phyloP scores from a whole-genome alignment of 768 basidiomycete species.

The Trametes coccinea region DNA sequence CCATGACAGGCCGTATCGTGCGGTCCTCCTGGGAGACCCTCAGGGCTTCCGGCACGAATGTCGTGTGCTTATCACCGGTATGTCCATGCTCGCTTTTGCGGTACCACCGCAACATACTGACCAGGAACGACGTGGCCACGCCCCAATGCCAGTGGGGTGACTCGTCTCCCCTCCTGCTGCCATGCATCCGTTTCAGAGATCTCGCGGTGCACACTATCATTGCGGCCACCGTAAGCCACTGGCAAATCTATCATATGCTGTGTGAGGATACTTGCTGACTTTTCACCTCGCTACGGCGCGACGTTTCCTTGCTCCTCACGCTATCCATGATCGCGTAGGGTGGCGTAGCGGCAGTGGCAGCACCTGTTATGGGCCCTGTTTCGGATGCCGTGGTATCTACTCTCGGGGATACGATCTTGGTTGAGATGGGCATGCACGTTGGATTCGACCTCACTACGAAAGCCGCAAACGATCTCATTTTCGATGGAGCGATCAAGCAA shows the following conservation, averaged over 20 bases:
- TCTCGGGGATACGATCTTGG: slow-evolving; percentile 58
- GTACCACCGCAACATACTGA: slow-evolving; percentile 2
- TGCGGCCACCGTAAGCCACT: slow-evolving; percentile 52
- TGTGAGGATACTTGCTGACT: neutral
- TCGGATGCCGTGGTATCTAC: slow-evolving; percentile 51
- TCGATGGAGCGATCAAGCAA: slow-evolving; percentile 48
- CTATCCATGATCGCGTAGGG: slow-evolving; percentile 30
- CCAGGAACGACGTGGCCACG: neutral
- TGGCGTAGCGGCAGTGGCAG: slow-evolving; percentile 45
- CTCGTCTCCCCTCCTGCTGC: slow-evolving; percentile 60
- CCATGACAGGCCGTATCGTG: slow-evolving; percentile 62
- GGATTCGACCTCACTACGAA: slow-evolving; percentile 54
- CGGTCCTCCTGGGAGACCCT: slow-evolving; percentile 65
- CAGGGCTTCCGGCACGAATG: slow-evolving; percentile 56
- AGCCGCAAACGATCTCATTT: slow-evolving; percentile 53
- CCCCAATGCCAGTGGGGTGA: slow-evolving; percentile 56
- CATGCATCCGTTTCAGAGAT: slow-evolving; percentile 65
- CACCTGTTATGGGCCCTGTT: slow-evolving; percentile 55
- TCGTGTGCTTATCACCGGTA: slow-evolving; percentile 64
- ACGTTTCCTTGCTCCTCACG: neutral
- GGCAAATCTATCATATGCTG: neutral
- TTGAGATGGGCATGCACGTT: slow-evolving; percentile 54
- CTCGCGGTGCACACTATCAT: slow-evolving; percentile 62
- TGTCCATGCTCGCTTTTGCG: slow-evolving; percentile 24
- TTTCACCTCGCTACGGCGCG: neutral